phyloP scores from a whole-genome alignment of 2,329 filamentous ascomycete genomes.

The Proliferodiscus dingleyae region DNA sequence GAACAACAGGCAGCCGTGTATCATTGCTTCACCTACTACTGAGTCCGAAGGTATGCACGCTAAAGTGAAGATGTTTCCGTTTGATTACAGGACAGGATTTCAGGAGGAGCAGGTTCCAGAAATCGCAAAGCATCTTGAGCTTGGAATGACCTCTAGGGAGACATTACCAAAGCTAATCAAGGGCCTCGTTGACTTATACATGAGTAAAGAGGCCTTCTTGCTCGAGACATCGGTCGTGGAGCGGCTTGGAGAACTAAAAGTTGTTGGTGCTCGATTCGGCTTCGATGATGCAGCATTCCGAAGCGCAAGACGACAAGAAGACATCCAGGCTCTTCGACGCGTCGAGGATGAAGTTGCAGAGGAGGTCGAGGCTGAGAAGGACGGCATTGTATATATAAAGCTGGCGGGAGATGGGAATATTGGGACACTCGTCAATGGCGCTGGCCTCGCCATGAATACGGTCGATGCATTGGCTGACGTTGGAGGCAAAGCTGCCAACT shows the following conservation, averaged over 20 bases:
- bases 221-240: slow-evolving; percentile 48
- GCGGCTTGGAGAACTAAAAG: slow-evolving; percentile 38
- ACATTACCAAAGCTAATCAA: slow-evolving; percentile 46
- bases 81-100: slow-evolving; percentile 50
- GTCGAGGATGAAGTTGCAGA: slow-evolving; percentile 45
- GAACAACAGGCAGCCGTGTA: slow-evolving; percentile 54
- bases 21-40: slow-evolving; percentile 50
- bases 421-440: slow-evolving; percentile 83
- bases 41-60: slow-evolving; percentile 38
- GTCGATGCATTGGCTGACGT: slow-evolving; percentile 69
- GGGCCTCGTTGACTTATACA: slow-evolving; percentile 54
- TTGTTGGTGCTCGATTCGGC: slow-evolving; percentile 52
- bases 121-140: slow-evolving; percentile 47
- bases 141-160: slow-evolving; percentile 36
- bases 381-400: slow-evolving; percentile 77
- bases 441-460: slow-evolving; percentile 87
- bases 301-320: slow-evolving; percentile 55
- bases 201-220: slow-evolving; percentile 59
- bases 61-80: slow-evolving; percentile 52
- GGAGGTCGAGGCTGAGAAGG: slow-evolving; percentile 58
- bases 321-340: slow-evolving; percentile 54
- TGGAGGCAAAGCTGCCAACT: slow-evolving; percentile 71
- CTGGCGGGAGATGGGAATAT: slow-evolving; percentile 55
- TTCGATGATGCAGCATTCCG: slow-evolving; percentile 68
- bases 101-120: slow-evolving; percentile 38